Conservation (phyloP, 176 grass and related monocot genomes). For the Triticum urartu region DNA sequence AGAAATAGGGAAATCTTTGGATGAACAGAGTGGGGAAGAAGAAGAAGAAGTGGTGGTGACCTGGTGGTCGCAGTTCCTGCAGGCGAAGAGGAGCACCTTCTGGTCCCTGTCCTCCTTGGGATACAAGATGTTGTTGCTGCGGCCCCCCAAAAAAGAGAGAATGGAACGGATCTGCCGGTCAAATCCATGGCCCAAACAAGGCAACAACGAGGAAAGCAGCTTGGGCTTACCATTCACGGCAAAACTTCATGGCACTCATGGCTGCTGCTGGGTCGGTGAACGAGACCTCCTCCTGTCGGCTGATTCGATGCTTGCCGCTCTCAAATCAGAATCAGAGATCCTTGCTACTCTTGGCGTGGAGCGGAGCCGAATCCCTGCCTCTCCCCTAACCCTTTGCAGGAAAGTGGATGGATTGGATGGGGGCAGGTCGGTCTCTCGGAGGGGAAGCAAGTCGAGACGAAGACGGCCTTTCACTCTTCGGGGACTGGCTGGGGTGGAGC, state of each 20-base stretch:
- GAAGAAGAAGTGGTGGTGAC: background rate
- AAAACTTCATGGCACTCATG: conserved; percentile 89
- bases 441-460: background rate
- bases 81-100: conserved; percentile 67
- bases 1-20: background rate
- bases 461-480: background rate
- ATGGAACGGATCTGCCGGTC: background rate
- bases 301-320: background rate
- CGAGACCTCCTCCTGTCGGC: background rate
- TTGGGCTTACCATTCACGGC: conserved; percentile 62
- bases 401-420: background rate
- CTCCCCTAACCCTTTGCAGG: background rate
- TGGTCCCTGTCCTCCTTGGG: conserved; percentile 66
- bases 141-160: background rate
- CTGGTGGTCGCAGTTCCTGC: conserved; percentile 74
- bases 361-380: background rate
- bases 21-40: background rate
- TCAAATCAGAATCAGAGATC: conserved; percentile 37
- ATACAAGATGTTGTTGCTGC: conserved; percentile 76
- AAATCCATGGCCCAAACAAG: conserved; percentile 7
- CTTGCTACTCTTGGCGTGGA: conserved; percentile 9
- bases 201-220: background rate
- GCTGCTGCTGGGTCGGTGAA: conserved; percentile 19
- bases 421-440: background rate
- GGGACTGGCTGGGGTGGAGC: background rate